A percentile compares a stretch with the other conserved stretches of the same genome.
Evolutionary conservation across 106 monocot genomes (phyloP).

Genomic region (Platanthera guangdongensis): DNA sequence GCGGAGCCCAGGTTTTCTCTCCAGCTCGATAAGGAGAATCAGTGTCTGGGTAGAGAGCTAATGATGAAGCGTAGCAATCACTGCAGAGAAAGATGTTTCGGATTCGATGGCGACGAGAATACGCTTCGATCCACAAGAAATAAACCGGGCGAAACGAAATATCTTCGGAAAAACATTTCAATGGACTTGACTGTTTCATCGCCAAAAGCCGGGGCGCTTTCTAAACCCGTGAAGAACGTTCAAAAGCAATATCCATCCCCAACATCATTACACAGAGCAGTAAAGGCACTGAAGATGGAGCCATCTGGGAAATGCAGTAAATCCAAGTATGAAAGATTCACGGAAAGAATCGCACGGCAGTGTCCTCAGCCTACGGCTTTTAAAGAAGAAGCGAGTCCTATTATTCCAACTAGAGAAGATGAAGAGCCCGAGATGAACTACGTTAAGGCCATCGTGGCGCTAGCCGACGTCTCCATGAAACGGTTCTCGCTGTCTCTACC

Average conservation of each 20-base stretch:
- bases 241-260: background rate
- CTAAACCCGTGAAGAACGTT: background rate
- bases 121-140: constrained; percentile 12
- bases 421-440: constrained; percentile 42
- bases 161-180: background rate
- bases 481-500: constrained; percentile 51
- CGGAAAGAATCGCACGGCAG: constrained; percentile 29
- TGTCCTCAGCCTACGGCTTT: background rate
- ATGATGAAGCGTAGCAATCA: constrained; percentile 30
- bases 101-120: no score
- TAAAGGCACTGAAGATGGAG: constrained; percentile 4
- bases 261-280: background rate
- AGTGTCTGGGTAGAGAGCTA: constrained; percentile 26
- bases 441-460: constrained; percentile 45
- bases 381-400: background rate
- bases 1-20: constrained; percentile 40
- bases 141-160: background rate
- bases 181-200: no score
- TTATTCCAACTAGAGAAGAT: background rate
- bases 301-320: constrained; percentile 23
- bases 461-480: constrained; percentile 25
- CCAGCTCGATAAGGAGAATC: constrained; percentile 33
- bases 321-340: constrained; percentile 29
- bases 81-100: constrained; percentile 10
- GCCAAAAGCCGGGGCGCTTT: no score